Conservation (phyloP, 495 filamentous ascomycete genomes). For the Hypoxylon fragiforme region DNA sequence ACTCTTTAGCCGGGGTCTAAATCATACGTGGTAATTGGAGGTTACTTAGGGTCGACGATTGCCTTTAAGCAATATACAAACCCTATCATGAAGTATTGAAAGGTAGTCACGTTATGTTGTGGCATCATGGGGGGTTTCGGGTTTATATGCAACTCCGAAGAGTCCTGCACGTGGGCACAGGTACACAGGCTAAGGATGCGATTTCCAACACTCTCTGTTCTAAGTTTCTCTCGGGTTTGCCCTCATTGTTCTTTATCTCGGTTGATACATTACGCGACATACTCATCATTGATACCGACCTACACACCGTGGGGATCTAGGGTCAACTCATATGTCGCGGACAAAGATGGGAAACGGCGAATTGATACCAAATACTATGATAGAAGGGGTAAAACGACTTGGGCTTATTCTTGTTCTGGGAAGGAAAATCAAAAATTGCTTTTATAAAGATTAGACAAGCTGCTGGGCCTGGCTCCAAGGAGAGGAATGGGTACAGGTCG, state of each 20-base stretch:
- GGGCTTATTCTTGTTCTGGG: conserved; percentile 4
- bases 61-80: conserved; percentile 19
- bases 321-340: conserved; percentile 19
- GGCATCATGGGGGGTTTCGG: neutral
- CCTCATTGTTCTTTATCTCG: conserved; percentile 1
- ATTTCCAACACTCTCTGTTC: no score
- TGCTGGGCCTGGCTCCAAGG: neutral
- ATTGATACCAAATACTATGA: conserved; percentile 27
- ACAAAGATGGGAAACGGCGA: conserved; percentile 13
- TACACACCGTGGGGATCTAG: conserved; percentile 15
- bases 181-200: no score
- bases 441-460: conserved; percentile 9
- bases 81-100: no score
- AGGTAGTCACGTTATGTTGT: conserved; percentile 1
- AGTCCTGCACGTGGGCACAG: neutral
- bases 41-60: conserved; percentile 16
- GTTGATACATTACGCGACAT: neutral
- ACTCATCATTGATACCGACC: neutral
- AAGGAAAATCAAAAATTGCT: conserved; percentile 9
- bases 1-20: conserved; percentile 16
- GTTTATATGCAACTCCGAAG: neutral
- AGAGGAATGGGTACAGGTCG: neutral
- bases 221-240: conserved; percentile 8
- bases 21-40: conserved; percentile 17
- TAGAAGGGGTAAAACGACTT: conserved; percentile 10